Percentiles rank a stretch among this genome's conserved stretches.
phyloP scores from a whole-genome alignment of 164 flowering plant genomes.

The Tetracentron sinense region DNA sequence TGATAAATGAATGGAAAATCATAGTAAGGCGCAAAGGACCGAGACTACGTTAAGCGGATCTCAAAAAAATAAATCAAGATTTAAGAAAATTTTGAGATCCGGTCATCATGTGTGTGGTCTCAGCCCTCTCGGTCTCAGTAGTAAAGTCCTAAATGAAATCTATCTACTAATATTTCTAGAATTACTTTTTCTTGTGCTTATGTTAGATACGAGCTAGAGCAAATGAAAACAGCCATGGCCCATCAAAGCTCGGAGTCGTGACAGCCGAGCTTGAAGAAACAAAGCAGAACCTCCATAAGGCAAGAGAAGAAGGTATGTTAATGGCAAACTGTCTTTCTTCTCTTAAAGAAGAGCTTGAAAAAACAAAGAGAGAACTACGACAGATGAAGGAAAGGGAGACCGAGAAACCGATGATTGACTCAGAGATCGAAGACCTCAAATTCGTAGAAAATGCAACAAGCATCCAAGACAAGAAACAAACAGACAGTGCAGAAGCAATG shows the following conservation, averaged over 20 bases:
- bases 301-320: slow-evolving; percentile 46
- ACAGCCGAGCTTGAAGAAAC: slow-evolving; percentile 74
- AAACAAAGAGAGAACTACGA: slow-evolving; percentile 59
- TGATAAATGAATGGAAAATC: too few relatives aligned
- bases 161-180: too few relatives aligned
- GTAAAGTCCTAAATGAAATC: too few relatives aligned
- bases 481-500: slow-evolving; percentile 5
- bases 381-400: slow-evolving; percentile 33
- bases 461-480: slow-evolving; percentile 16
- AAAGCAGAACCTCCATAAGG: slow-evolving; percentile 60
- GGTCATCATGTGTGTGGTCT: too few relatives aligned
- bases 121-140: too few relatives aligned
- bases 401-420: slow-evolving; percentile 28
- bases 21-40: too few relatives aligned
- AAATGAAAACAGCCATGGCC: slow-evolving; percentile 23
- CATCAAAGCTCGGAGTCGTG: slow-evolving; percentile 28
- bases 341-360: slow-evolving; percentile 65
- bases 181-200: background rate
- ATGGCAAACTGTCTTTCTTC: slow-evolving; percentile 57
- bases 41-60: too few relatives aligned
- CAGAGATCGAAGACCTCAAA: slow-evolving; percentile 50
- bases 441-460: slow-evolving; percentile 35
- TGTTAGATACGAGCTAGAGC: slow-evolving; percentile 14
- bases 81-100: too few relatives aligned
- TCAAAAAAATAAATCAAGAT: too few relatives aligned